phyloP scores from a whole-genome alignment of 257 asterid species.

The Orobanche coerulescens region DNA sequence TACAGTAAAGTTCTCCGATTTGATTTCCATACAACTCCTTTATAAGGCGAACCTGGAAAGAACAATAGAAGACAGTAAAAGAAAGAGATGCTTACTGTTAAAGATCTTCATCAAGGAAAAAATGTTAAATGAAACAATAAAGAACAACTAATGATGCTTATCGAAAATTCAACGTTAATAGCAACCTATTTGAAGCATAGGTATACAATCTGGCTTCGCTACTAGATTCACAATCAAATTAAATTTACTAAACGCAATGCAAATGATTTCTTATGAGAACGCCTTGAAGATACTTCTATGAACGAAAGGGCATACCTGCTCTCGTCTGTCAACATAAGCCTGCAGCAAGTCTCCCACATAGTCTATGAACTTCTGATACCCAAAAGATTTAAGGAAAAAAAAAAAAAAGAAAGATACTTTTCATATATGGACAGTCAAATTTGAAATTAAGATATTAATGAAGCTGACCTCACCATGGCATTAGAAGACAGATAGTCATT shows the following conservation, averaged over 20 bases:
- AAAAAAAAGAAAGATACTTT: conserved; percentile 12
- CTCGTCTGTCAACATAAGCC: conserved; percentile 94
- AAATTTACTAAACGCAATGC: neutral
- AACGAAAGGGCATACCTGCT: conserved; percentile 58
- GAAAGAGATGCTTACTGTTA: conserved; percentile 7
- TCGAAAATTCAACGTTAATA: neutral
- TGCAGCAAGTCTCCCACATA: conserved; percentile 84
- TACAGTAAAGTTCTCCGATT: conserved; percentile 77
- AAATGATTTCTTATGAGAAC: neutral
- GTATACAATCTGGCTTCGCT: neutral
- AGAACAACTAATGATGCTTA: neutral
- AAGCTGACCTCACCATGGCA: conserved; percentile 65
- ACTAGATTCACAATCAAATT: neutral
- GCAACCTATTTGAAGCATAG: conserved; percentile 5
- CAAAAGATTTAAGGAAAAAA: conserved; percentile 5
- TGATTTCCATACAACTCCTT: conserved; percentile 97
- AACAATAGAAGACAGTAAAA: conserved; percentile 20
- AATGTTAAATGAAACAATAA: neutral
- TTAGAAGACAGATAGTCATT: conserved; percentile 76
- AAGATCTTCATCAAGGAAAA: conserved; percentile 8
- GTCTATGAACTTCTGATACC: conserved; percentile 89
- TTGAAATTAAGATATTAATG: conserved; percentile 18
- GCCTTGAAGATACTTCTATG: neutral
- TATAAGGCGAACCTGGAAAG: conserved; percentile 77
- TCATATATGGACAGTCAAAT: conserved; percentile 16